These are phyloP conservation scores for Tolypocladium album DNA, from an alignment of 2,329 filamentous ascomycete species.

Conservation along the genomic window DNA sequence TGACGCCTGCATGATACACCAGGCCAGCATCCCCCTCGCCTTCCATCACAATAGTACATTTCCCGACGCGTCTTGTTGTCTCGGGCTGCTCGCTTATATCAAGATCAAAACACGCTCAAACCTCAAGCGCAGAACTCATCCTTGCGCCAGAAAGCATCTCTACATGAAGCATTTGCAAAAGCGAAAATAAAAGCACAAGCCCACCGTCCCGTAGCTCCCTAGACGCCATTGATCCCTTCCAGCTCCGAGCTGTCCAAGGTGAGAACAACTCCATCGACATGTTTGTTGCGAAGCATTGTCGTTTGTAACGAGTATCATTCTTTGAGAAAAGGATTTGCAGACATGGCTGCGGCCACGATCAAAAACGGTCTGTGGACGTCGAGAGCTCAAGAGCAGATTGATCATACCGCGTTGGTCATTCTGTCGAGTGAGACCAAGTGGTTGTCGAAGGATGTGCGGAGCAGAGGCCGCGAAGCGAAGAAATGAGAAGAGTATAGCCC, in stretches of 20 bases:
- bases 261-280: neutral
- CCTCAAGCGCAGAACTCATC: neutral
- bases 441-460: conserved; percentile 1
- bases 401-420: conserved; percentile 3
- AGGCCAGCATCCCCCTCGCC: neutral
- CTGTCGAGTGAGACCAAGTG: conserved; percentile 1
- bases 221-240: neutral
- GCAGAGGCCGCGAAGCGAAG: conserved; percentile 11
- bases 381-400: conserved; percentile 1
- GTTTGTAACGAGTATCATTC: neutral
- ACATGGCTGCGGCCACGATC: conserved; percentile 5
- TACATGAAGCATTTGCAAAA: neutral
- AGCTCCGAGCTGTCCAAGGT: neutral
- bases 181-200: neutral
- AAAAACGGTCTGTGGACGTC: conserved; percentile 2
- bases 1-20: neutral
- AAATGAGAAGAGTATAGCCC: conserved; percentile 10
- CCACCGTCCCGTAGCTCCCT: neutral
- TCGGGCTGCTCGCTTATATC: neutral
- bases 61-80: neutral
- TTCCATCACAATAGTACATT: neutral
- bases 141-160: neutral
- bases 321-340: conserved; percentile 2
- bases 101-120: neutral
- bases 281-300: neutral